Conservation (phyloP, 208 protist species). For the Ichthyophonus hoferi region DNA sequence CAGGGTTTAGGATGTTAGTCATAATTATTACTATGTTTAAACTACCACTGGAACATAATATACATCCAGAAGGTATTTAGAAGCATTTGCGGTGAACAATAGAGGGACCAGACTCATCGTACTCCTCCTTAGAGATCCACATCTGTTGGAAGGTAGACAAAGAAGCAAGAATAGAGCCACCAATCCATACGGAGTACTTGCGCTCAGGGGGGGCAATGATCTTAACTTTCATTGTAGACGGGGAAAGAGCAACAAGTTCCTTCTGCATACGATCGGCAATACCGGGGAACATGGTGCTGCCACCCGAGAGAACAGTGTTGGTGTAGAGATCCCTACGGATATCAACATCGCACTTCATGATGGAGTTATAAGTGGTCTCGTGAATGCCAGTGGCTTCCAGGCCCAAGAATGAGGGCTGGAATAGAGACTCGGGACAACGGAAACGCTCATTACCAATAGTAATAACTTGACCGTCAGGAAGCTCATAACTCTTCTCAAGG, state of each 20-base stretch:
- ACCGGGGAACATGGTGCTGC: conserved; percentile 85
- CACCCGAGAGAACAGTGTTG: conserved; percentile 83
- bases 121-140: conserved; percentile 96
- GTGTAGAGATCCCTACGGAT: conserved; percentile 87
- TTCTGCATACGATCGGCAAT: conserved; percentile 89
- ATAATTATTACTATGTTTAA: too few species aligned
- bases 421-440: conserved; percentile 87
- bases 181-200: conserved; percentile 57
- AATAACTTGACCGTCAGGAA: conserved; percentile 50
- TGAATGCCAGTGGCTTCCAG: conserved; percentile 85
- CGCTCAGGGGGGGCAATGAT: conserved; percentile 83
- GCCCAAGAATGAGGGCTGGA: conserved; percentile 88
- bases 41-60: too few species aligned
- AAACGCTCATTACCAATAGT: conserved; percentile 68
- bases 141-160: conserved; percentile 89
- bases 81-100: too few species aligned
- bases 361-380: conserved; percentile 87
- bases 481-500: conserved; percentile 75
- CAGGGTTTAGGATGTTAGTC: too few species aligned
- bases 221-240: conserved; percentile 84
- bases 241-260: conserved; percentile 82
- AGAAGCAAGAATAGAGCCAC: conserved; percentile 92
- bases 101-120: too few species aligned
- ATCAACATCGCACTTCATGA: conserved; percentile 84
- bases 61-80: too few species aligned